A percentile compares a stretch with the other conserved stretches of the same genome.
These are phyloP conservation scores for Botrytis paeoniae DNA, from an alignment of 2,329 filamentous ascomycete genomes.

Conservation along the genomic window DNA sequence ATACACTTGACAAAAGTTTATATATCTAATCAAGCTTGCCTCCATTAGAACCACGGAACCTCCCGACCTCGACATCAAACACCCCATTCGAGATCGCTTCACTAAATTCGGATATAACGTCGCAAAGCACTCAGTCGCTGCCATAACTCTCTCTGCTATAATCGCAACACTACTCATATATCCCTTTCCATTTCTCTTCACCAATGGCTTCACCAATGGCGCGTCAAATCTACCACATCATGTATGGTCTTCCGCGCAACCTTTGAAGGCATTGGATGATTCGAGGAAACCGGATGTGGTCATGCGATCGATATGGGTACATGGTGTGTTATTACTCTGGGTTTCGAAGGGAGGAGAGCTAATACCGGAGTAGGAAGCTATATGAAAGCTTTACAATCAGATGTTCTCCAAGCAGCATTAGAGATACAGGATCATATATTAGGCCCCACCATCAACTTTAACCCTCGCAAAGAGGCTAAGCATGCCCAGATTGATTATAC, in stretches of 20 bases:
- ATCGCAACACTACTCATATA: conserved; percentile 69
- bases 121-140: conserved; percentile 69
- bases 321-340: conserved; percentile 47
- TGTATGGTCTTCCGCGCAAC: conserved; percentile 75
- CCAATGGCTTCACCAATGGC: conserved; percentile 67
- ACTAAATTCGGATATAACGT: conserved; percentile 68
- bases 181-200: conserved; percentile 72
- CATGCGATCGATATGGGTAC: conserved; percentile 79
- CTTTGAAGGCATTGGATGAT: conserved; percentile 51
- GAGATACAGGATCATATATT: conserved; percentile 68
- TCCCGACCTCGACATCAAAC: conserved; percentile 59
- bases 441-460: conserved; percentile 56
- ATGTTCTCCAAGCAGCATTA: conserved; percentile 64
- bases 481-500: conserved; percentile 19
- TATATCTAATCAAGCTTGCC: background rate
- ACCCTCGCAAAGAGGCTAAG: conserved; percentile 43
- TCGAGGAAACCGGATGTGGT: conserved; percentile 63
- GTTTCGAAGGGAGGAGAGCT: conserved; percentile 14
- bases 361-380: conserved; percentile 49
- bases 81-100: conserved; percentile 64
- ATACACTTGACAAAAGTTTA: background rate
- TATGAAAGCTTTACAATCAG: conserved; percentile 68
- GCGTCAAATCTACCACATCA: conserved; percentile 72
- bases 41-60: conserved; percentile 66
- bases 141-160: conserved; percentile 71